Conservation (phyloP, 345 rosid species). For the Hypericum androsaemum region DNA sequence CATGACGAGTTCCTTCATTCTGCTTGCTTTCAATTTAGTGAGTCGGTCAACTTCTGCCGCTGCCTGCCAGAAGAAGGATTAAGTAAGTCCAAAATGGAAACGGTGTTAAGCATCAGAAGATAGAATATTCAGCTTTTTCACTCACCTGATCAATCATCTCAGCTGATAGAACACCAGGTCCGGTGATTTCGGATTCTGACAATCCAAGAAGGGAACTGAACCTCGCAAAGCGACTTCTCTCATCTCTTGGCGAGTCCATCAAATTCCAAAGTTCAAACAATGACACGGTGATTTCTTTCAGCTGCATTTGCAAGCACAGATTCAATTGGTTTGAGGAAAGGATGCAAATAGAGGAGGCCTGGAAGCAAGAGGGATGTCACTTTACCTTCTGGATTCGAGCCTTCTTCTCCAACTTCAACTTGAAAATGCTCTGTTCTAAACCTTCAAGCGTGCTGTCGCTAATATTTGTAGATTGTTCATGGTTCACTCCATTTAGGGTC, state of each 20-base stretch:
- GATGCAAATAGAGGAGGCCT: background rate
- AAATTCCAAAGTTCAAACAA: conserved; percentile 79
- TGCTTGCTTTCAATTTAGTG: conserved; percentile 65
- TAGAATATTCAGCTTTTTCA: background rate
- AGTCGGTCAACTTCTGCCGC: conserved; percentile 79
- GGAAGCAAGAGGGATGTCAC: background rate
- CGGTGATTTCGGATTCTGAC: conserved; percentile 53
- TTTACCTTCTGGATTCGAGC: conserved; percentile 66
- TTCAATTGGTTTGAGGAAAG: conserved; percentile 1
- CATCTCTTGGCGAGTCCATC: conserved; percentile 81
- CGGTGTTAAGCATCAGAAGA: too few relatives aligned
- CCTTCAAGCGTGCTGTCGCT: conserved; percentile 72
- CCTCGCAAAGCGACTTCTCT: conserved; percentile 47
- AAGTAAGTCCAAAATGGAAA: conserved; percentile 2
- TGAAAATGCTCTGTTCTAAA: conserved; percentile 54
- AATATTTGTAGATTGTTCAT: conserved; percentile 76
- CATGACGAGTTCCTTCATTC: conserved; percentile 95
- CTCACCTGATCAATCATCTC: conserved; percentile 71
- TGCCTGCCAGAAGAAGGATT: conserved; percentile 36
- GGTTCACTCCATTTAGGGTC: conserved; percentile 55
- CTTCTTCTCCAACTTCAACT: conserved; percentile 63
- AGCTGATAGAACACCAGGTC: conserved; percentile 55
- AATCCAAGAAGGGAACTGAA: conserved; percentile 40
- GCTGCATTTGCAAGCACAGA: conserved; percentile 33
- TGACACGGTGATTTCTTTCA: conserved; percentile 47